Percentiles rank a stretch among this genome's conserved stretches.
These are phyloP conservation scores for Xanthoconium separans DNA, from an alignment of 1,284 basidiomycete species.

Conservation along the genomic window DNA sequence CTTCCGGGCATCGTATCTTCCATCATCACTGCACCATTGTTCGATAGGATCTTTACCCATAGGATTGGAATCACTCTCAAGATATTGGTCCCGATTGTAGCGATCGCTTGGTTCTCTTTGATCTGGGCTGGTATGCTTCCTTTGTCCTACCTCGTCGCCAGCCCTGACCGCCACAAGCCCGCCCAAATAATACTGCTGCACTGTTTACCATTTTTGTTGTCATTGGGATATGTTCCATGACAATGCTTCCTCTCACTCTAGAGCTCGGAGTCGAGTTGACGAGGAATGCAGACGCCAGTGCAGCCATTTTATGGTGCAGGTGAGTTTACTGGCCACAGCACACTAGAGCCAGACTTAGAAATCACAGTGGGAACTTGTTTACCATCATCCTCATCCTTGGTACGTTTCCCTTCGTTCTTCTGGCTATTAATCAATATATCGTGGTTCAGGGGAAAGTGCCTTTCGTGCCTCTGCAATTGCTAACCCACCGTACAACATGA, in stretches of 20 bases:
- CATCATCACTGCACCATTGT: constrained; percentile 64
- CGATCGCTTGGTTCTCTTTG: constrained; percentile 62
- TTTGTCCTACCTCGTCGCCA: background rate
- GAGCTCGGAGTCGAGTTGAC: constrained; percentile 78
- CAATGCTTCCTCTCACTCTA: constrained; percentile 29
- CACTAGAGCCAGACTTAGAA: constrained; percentile 1
- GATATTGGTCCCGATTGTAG: constrained; percentile 58
- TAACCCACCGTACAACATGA: constrained; percentile 70
- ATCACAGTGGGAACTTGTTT: constrained; percentile 58
- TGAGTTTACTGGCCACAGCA: constrained; percentile 33
- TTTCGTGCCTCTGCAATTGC: constrained; percentile 59
- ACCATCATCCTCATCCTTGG: constrained; percentile 63
- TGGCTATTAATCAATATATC: background rate
- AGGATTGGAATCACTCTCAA: constrained; percentile 62
- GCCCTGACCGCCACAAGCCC: constrained; percentile 42
- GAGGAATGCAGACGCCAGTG: constrained; percentile 71
- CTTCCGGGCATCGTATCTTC: constrained; percentile 69
- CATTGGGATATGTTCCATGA: constrained; percentile 54
- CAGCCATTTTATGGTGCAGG: constrained; percentile 72
- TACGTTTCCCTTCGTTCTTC: constrained; percentile 33
- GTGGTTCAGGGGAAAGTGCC: constrained; percentile 53
- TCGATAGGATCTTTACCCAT: constrained; percentile 75
- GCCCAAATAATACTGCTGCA: constrained; percentile 46
- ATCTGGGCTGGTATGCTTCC: constrained; percentile 70
- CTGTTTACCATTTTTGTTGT: constrained; percentile 66